A percentile compares a stretch with the other conserved stretches of the same genome.
These are phyloP conservation scores for Rosa chinensis DNA, from an alignment of 306 rosid genomes.

Conservation along the genomic window DNA sequence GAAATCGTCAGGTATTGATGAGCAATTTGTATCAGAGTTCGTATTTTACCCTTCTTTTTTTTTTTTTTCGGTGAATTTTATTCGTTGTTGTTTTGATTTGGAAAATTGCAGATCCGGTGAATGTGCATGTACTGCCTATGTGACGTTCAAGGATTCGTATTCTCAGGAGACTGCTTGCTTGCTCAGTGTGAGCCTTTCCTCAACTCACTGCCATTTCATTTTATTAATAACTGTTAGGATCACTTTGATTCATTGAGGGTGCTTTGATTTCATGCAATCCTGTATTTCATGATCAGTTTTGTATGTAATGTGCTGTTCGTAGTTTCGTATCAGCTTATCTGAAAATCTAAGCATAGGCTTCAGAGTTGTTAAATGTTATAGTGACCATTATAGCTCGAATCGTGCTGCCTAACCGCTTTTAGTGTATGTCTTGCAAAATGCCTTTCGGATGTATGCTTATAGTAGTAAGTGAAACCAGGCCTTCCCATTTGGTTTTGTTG, in stretches of 20 bases:
- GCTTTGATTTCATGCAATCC: neutral
- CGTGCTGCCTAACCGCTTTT: neutral
- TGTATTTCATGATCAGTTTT: neutral
- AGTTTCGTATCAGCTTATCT: neutral
- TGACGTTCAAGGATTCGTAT: constrained; percentile 80
- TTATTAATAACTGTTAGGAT: neutral
- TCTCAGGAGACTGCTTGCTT: constrained; percentile 92
- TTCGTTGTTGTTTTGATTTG: neutral
- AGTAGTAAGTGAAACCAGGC: neutral
- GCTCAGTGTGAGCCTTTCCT: constrained; percentile 71
- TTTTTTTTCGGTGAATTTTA: neutral
- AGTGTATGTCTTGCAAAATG: neutral
- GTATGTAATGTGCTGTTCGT: neutral
- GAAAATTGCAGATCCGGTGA: constrained; percentile 64
- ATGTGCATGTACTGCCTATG: constrained; percentile 74
- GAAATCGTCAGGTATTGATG: constrained; percentile 58
- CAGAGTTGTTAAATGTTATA: neutral
- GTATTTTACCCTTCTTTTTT: neutral
- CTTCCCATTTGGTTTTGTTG: neutral
- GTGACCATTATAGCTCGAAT: neutral
- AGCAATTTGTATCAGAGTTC: neutral
- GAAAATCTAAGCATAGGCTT: neutral
- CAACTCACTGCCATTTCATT: neutral
- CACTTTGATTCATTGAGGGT: neutral
- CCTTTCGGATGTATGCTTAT: neutral